These are phyloP conservation scores for Henckelia pumila DNA, from an alignment of 257 asterid species.

Conservation along the genomic window DNA sequence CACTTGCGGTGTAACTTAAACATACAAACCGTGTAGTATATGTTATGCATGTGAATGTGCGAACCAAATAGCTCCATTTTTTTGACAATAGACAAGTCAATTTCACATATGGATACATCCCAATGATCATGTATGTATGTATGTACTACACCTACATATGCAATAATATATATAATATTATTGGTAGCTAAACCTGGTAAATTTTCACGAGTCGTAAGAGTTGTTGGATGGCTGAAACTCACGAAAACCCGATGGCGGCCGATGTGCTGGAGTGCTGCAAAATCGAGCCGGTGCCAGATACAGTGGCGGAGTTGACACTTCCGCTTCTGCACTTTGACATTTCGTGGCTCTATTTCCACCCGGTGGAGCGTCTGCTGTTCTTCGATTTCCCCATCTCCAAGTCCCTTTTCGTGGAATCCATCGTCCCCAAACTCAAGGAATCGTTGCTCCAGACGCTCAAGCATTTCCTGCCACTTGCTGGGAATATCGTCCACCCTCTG, in stretches of 20 bases:
- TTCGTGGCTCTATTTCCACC: slow-evolving; percentile 47
- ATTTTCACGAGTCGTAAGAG: background rate
- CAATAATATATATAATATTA: too few relatives aligned
- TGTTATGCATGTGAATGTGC: too few relatives aligned
- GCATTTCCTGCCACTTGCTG: slow-evolving; percentile 50
- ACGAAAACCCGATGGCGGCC: slow-evolving; percentile 30
- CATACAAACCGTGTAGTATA: too few relatives aligned
- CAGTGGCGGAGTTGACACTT: slow-evolving; percentile 35
- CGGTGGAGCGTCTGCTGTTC: slow-evolving; percentile 46
- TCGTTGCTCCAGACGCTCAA: slow-evolving; percentile 47
- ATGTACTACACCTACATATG: too few relatives aligned
- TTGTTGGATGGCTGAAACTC: slow-evolving; percentile 26
- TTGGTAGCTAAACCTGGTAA: background rate
- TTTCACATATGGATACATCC: too few relatives aligned
- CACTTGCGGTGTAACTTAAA: too few relatives aligned
- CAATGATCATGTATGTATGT: too few relatives aligned
- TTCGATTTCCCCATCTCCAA: slow-evolving; percentile 37
- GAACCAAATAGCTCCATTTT: too few relatives aligned
- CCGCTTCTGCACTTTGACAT: slow-evolving; percentile 55
- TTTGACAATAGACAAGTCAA: too few relatives aligned
- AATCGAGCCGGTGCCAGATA: slow-evolving; percentile 38
- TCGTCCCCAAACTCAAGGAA: slow-evolving; percentile 34
- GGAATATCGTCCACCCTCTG: slow-evolving; percentile 34
- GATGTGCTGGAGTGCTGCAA: slow-evolving; percentile 40
- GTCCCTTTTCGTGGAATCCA: slow-evolving; percentile 23